Evolutionary conservation across 2,329 filamentous ascomycete species (phyloP), one percentile per base, ranked within the genome.

Genomic region (Talaromyces sp.): DNA sequence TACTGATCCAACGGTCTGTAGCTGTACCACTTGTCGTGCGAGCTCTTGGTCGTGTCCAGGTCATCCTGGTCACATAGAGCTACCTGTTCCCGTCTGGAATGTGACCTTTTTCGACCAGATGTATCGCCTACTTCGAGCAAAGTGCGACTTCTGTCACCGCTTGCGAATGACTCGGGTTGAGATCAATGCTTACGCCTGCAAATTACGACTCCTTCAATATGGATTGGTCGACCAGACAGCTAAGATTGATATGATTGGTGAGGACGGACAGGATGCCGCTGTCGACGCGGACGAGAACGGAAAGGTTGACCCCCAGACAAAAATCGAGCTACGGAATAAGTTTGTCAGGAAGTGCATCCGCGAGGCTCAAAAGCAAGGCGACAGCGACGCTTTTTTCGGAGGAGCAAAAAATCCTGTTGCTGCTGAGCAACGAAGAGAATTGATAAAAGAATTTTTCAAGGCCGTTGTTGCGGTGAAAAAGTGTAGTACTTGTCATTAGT

Each of bases 81-180:
- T 99, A 11, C 92, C 94, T 13, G 88, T 92, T 11, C 90, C 89
- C 48, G 89, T 97, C 54, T 99, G 97, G 72, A 93, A 99, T 73
- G 90, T 93, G n/a, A 89, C 91, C 1, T 97, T 97, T 69, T 88
- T 99, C 80, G 92, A 97, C 70, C 92, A 97, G 72, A 83, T 92
- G 54, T 84, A 95, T 63, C 87, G 89, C 45, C 80, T 99, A 46
- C 81, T 99, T 19, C 86, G 91, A 65, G 88, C 90, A 56, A 89
- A 93, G 73, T 99, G 94, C 72, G 83, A 88, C 60, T 97, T 96
- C 77, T 99, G 95, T 75, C 88, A 92, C 69, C 85, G 87, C 58
- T 86, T 99, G 64, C 90, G 89, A 69, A 81, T 97, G 71, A 81
- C 87, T n/a, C 83, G 86, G 51, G 83, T 86, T 55, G 84, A 90